A percentile compares a stretch with the other conserved stretches of the same genome.
phyloP scores from a whole-genome alignment of 179 eudicot species.

The Spinacia oleracea region DNA sequence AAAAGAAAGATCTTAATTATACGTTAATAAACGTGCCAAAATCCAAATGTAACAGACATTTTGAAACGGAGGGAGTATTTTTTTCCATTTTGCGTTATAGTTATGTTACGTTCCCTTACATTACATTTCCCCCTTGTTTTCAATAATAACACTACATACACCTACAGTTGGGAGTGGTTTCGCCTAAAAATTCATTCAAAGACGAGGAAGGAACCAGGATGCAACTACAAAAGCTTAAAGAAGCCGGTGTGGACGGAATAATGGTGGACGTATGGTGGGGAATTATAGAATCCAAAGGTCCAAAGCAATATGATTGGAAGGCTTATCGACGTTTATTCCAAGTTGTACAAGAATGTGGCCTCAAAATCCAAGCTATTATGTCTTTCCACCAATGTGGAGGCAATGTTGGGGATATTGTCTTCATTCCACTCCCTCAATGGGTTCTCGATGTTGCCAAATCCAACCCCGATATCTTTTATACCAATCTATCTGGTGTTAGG shows the following conservation, averaged over 20 bases:
- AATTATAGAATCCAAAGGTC: slow-evolving; percentile 64
- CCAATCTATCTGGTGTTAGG: slow-evolving; percentile 51
- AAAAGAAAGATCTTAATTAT: too few species aligned
- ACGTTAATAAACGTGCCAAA: too few species aligned
- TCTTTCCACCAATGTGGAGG: slow-evolving; percentile 93
- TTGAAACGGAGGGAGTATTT: too few species aligned
- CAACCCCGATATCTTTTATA: slow-evolving; percentile 73
- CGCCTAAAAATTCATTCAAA: slow-evolving; percentile 49
- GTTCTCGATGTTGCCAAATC: slow-evolving; percentile 51
- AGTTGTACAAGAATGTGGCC: slow-evolving; percentile 50
- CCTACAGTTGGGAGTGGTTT: slow-evolving; percentile 24
- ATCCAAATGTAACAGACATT: too few species aligned
- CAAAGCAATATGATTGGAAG: slow-evolving; percentile 70
- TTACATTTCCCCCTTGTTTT: neutral
- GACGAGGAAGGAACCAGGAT: slow-evolving; percentile 42
- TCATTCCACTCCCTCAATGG: slow-evolving; percentile 75
- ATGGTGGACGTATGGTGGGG: slow-evolving; percentile 98
- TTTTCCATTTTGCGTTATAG: neutral
- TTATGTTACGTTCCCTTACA: neutral
- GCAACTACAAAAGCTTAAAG: slow-evolving; percentile 54
- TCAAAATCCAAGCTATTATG: slow-evolving; percentile 76
- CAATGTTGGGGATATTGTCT: slow-evolving; percentile 73
- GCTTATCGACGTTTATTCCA: slow-evolving; percentile 61
- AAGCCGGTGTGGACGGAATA: slow-evolving; percentile 72
- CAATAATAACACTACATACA: neutral